Percentiles rank a stretch among this genome's conserved stretches.
Evolutionary conservation across 164 flowering plant species (phyloP).

Genomic region (Piper longum): DNA sequence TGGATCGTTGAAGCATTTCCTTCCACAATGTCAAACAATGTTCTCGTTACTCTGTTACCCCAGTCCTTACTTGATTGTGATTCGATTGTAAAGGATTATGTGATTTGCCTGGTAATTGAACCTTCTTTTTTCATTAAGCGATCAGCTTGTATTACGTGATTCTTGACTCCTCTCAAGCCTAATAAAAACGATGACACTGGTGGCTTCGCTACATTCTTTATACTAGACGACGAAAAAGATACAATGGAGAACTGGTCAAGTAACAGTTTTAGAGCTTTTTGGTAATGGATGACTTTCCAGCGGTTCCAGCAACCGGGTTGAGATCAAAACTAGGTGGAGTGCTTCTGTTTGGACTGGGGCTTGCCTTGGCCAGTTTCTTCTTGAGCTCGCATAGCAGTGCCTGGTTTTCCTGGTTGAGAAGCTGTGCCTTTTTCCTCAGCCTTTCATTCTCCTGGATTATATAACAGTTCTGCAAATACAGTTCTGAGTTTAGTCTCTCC

Average conservation of each 20-base stretch:
- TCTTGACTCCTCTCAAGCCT: not conserved
- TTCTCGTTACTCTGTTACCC: not conserved
- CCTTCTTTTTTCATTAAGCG: not conserved
- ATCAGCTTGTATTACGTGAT: not conserved
- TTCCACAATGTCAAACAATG: not conserved
- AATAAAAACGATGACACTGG: not conserved
- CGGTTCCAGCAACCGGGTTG: slow-evolving; percentile 4
- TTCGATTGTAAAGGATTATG: no score
- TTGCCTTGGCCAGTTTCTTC: slow-evolving; percentile 14
- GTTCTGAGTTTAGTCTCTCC: slow-evolving; percentile 47
- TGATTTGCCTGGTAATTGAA: no score
- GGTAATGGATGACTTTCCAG: slow-evolving; percentile 15
- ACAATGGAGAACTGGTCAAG: not conserved
- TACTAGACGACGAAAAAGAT: not conserved
- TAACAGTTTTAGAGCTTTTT: slow-evolving; percentile 16
- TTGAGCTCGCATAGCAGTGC: slow-evolving; percentile 34
- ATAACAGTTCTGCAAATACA: slow-evolving; percentile 40
- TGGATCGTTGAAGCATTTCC: slow-evolving; percentile 20
- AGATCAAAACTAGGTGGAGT: slow-evolving; percentile 3
- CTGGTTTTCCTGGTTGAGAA: slow-evolving; percentile 46
- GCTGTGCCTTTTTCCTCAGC: slow-evolving; percentile 45
- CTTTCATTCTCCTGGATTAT: slow-evolving; percentile 46
- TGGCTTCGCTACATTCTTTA: not conserved
- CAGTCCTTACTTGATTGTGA: no score
- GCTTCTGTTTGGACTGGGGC: slow-evolving; percentile 2